Conservation (phyloP, 2,329 filamentous ascomycete genomes). For the Dactylellina leptospora region DNA sequence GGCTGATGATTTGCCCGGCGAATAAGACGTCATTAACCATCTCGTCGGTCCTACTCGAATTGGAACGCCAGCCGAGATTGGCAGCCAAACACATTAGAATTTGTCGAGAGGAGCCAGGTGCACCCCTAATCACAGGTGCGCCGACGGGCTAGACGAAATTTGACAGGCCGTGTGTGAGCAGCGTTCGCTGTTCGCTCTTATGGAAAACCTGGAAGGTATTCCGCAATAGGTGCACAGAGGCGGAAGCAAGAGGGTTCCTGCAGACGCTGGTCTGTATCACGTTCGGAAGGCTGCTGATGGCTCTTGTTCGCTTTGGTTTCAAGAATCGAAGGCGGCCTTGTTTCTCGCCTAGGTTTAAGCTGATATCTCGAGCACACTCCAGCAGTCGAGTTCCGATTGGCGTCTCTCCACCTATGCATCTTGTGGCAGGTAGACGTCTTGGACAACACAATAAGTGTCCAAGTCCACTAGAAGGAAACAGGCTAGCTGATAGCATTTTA, state of each 20-base stretch:
- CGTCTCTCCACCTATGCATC: not conserved
- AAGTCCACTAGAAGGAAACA: no score
- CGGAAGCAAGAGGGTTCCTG: no score
- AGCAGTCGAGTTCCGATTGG: constrained; percentile 9
- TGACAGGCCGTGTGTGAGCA: constrained; percentile 9
- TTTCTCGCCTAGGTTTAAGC: not conserved
- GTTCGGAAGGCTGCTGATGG: constrained; percentile 28
- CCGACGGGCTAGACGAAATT: constrained; percentile 6
- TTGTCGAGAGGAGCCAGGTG: no score
- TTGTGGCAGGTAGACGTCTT: no score
- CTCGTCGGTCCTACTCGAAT: constrained; percentile 32
- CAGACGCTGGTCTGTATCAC: constrained; percentile 38
- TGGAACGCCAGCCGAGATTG: constrained; percentile 44
- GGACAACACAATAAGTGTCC: no score
- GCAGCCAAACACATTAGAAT: constrained; percentile 11
- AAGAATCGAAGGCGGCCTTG: not conserved
- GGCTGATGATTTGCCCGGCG: not conserved
- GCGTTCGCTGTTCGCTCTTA: not conserved
- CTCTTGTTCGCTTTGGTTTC: constrained; percentile 15
- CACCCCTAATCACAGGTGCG: constrained; percentile 4
- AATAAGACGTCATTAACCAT: constrained; percentile 33
- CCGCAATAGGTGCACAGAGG: no score
- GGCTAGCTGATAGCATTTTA: no score
- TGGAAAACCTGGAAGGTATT: no score
- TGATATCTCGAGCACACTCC: not conserved